Evolutionary conservation across 2,329 filamentous ascomycete species (phyloP).

Genomic region (Pestalotiopsis sp.): DNA sequence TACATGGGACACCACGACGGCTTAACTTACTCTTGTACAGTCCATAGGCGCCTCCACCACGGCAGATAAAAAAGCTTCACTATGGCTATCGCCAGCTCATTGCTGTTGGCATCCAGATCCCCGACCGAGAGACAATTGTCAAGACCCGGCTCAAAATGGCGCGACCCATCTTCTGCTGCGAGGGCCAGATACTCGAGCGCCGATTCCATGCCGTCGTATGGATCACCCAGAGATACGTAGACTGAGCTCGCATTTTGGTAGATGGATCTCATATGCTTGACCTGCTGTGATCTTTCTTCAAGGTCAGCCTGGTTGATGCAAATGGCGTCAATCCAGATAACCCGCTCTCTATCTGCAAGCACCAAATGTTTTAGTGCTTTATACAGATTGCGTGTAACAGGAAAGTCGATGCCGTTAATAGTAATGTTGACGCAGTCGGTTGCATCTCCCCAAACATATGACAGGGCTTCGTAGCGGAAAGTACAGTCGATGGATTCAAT

Average conservation of each 20-base stretch:
- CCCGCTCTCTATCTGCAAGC: background rate
- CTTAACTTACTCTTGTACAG: background rate
- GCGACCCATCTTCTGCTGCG: background rate
- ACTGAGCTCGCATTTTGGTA: background rate
- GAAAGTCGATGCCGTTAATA: background rate
- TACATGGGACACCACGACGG: background rate
- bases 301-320: slow-evolving; percentile 4
- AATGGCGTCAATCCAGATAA: too few relatives aligned
- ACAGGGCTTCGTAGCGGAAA: background rate
- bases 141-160: background rate
- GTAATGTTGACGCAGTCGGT: background rate
- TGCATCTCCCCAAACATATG: background rate
- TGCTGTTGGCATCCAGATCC: background rate
- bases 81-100: background rate
- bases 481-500: background rate
- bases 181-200: background rate
- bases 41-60: background rate
- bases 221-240: background rate
- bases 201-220: background rate
- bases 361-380: background rate
- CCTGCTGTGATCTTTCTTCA: background rate
- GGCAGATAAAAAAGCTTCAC: background rate
- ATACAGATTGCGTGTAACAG: background rate
- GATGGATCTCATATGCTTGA: background rate
- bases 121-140: background rate